These are phyloP conservation scores for Skeletonema costatum DNA, from an alignment of 108 stramenopile genomes.

Conservation along the genomic window DNA sequence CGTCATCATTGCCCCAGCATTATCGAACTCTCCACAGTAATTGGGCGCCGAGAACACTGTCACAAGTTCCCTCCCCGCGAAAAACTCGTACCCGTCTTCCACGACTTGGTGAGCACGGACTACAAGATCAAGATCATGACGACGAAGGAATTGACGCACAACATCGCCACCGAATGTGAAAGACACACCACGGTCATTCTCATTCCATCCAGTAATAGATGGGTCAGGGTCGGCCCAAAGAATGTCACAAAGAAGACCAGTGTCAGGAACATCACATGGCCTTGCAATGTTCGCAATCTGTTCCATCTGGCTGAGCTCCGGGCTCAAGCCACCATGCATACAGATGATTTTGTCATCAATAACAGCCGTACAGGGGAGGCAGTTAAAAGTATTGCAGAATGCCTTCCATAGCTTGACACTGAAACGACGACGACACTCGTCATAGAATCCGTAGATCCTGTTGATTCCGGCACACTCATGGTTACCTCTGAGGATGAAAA, in stretches of 20 bases:
- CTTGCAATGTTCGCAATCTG: slow-evolving; percentile 96
- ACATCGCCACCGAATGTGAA: slow-evolving; percentile 99
- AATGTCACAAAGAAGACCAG: slow-evolving; percentile 98
- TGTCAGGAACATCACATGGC: slow-evolving; percentile 98
- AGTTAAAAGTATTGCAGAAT: slow-evolving; percentile 99
- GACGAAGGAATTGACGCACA: slow-evolving; percentile 95
- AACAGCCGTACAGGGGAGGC: slow-evolving; percentile 97
- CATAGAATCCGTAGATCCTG: slow-evolving; percentile 99
- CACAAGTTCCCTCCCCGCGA: slow-evolving; percentile 96
- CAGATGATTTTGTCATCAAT: slow-evolving; percentile 99
- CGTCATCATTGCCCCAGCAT: slow-evolving; percentile 98
- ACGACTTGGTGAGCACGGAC: slow-evolving; percentile 99
- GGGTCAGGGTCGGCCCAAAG: slow-evolving; percentile 99
- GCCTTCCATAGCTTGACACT: slow-evolving; percentile 99
- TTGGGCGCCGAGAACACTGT: slow-evolving; percentile 98
- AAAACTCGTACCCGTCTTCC: slow-evolving; percentile 99
- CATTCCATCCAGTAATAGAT: slow-evolving; percentile 97
- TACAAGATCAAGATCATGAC: slow-evolving; percentile 98
- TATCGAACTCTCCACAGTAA: slow-evolving; percentile 99
- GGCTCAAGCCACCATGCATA: slow-evolving; percentile 98
- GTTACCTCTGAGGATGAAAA: slow-evolving; percentile 99
- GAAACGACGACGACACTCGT: slow-evolving; percentile 99
- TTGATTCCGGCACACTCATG: slow-evolving; percentile 99
- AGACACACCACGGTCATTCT: slow-evolving; percentile 99
- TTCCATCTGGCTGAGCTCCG: slow-evolving; percentile 95